Base-by-base conservation (phyloP, 495 filamentous ascomycete genomes). In the Hyaloscypha variabilis region DNA sequence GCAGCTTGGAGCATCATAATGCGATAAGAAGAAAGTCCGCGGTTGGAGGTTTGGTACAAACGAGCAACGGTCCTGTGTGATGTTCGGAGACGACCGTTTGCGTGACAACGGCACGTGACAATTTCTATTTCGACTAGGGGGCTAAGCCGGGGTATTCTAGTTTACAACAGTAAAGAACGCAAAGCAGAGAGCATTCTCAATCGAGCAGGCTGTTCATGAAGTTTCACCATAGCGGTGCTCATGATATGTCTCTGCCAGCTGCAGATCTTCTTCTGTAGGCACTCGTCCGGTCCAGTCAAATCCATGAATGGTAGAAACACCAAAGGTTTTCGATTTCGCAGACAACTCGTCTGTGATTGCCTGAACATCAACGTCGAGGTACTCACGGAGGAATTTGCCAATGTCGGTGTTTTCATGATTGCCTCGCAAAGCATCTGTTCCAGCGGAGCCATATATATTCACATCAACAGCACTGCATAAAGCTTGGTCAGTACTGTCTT, bases 401-500 rank as follows among this genome's bases (percentile, higher is more conserved):
- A 99, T 82, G 14, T 98, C 91, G 4, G 91, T 99, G 73, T 99
- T 99, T 80, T 99, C 95, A 64, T 94, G 88, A 74, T 97, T 97
- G 5, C 95, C 95, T 1, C 82, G 71, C 21, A 98, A 76, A 28
- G 69, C 69, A 2, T 83, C 80, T 0, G 82, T 72, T 4, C 83
- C 84, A 23, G 76, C 75, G 0, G 88, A 90, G 63, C 89, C 87
- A 74, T 96, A 97, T 68, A 96, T 90, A 74, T 97, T 96, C 58
- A 97, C 93, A 74, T 97, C 93, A 14, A 92, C 92, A 26, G 64
- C 59, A 8, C 39, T 26, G 19, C 23, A 24, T 6, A 17, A 8
- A 17, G 6, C 5, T 8, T 6, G 26, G 51, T 54, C 26, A 54
- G 51, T 19, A 54, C 13, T 25, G 3, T 5, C 4, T 54, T 54